A percentile compares a stretch with the other conserved stretches of the same genome.
Conservation (phyloP, 2,329 filamentous ascomycete species). For the Nannizzia gypsea region DNA sequence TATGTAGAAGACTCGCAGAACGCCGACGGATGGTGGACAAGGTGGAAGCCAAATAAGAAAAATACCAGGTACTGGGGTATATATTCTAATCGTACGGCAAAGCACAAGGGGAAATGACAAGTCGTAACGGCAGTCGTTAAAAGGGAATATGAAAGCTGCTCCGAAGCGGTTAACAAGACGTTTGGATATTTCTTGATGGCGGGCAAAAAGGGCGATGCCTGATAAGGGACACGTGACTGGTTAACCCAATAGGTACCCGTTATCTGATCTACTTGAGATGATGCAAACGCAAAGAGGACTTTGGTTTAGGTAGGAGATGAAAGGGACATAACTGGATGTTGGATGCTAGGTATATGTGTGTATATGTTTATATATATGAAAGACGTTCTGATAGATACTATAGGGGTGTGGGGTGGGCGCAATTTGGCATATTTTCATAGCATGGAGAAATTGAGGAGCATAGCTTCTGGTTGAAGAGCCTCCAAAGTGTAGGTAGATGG, state of each 20-base stretch:
- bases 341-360: too few relatives aligned
- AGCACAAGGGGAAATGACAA: neutral
- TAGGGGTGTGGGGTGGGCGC: neutral
- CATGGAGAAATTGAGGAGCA: neutral
- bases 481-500: neutral
- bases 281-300: neutral
- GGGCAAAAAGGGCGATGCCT: neutral
- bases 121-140: too few relatives aligned
- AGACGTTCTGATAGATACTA: neutral
- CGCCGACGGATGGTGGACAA: neutral
- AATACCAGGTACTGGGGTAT: neutral
- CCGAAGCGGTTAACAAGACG: neutral
- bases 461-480: neutral
- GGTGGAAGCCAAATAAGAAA: neutral
- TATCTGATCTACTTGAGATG: neutral
- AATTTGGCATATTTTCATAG: neutral
- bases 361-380: neutral
- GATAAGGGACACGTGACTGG: conserved; percentile 3
- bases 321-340: neutral
- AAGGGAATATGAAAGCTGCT: neutral
- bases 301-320: neutral
- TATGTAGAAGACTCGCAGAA: neutral
- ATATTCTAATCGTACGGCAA: neutral
- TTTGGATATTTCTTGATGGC: neutral
- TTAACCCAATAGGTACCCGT: too few relatives aligned